Evolutionary conservation across 768 basidiomycete genomes (phyloP), one percentile per base, ranked within the genome.

Genomic region (Rubroboletus satanas): DNA sequence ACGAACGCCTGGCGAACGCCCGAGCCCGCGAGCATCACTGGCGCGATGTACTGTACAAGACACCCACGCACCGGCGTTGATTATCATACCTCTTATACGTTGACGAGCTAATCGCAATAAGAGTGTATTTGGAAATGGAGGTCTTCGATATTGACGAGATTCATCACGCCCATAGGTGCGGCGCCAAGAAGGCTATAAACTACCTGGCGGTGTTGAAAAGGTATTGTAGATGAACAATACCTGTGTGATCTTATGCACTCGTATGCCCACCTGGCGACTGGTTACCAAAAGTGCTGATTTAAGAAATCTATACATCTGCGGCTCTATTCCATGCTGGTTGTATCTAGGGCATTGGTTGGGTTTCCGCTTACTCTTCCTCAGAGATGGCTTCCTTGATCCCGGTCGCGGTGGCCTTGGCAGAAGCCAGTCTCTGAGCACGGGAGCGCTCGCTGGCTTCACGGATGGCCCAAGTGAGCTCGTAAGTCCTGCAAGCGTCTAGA

Each of bases 381-480:
- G 58, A 31, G 45, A 69, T 66, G 39, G 65, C 43, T 28, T 60
- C 71, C 43, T 66, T 57, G 26, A 69, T 60, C 37, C 44, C 41
- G 42, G 69, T 58, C 6, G 63, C 64, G 46, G 71, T 64, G 33
- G 69, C 63, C 46, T 57, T 67, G 54, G 70, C 68, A 15, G 73
- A 70, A 59, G 75, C 74, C 41, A 77, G 62, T 57, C 71, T 82
- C 23, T 71, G 73, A 14, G 70, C 76, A 32, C 83, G 83, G 56
- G 83, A 83, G 47, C 77, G 79, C 67, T 93, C 90, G 60, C 83
- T 83, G 32, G 90, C 87, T 58, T 82, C 77, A 45, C 93, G 86
- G 68, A 96, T 95, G 29, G 93, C 91, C 93, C 93, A 96, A 23
- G 93, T 95, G 57, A 96, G 78, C 69, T 95, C 85, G 62, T 96